A percentile compares a stretch with the other conserved stretches of the same genome.
These are phyloP conservation scores for Penicillium odoratum DNA, from an alignment of 495 filamentous ascomycete species.

Conservation along the genomic window DNA sequence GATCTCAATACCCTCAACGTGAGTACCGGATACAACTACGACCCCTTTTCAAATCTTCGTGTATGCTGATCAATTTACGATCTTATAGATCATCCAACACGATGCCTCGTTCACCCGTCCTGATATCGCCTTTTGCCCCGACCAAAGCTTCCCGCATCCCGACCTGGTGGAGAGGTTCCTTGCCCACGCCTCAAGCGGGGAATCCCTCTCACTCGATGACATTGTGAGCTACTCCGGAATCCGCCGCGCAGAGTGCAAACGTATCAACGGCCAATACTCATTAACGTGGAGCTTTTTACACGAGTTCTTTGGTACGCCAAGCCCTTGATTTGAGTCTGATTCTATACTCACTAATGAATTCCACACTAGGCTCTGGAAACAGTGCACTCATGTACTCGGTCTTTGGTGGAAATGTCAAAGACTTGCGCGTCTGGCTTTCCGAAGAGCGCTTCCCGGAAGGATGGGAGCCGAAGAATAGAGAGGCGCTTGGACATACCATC, in stretches of 20 bases:
- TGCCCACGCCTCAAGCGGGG: neutral
- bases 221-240: neutral
- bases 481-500: neutral
- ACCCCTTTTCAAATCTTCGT: neutral
- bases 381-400: neutral
- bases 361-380: neutral
- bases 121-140: neutral
- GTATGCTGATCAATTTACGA: neutral
- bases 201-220: neutral
- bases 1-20: neutral
- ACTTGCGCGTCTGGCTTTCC: neutral
- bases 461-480: neutral
- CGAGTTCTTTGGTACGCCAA: neutral
- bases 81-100: neutral
- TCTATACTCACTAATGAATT: neutral
- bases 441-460: neutral
- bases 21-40: neutral
- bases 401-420: neutral
- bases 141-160: neutral
- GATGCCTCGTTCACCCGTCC: conserved; percentile 1
- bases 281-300: neutral
- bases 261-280: neutral
- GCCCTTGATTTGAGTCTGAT: neutral
- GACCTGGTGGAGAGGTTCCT: neutral
- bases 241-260: neutral